Base-by-base conservation (phyloP, 116 monocot species). In the Thalassia testudinum region DNA sequence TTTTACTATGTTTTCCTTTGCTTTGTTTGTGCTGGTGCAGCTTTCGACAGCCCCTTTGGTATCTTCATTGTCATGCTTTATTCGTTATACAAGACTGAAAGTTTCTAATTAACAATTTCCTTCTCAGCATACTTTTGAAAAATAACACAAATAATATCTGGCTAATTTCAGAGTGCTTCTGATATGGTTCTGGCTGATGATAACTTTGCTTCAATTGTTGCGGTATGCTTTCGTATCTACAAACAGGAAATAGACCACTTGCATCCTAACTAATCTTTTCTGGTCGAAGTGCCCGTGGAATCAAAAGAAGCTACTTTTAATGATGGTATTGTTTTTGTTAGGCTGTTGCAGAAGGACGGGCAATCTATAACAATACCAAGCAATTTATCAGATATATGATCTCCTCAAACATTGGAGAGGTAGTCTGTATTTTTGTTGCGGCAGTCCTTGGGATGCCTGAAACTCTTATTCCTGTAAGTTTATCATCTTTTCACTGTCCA, bases 351-450 rank as follows among this genome's bases (percentile, higher is more conserved):
- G 95, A 95, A 65, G 95, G 95, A 72, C 81, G 95, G 50, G 95
- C 85, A 53, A 97, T 97, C 74, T 97, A 88, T 59, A 97, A 85
- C 70, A 97, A 97, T 63, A 97, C 95, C 37, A 88, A 84, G 48
- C 95, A 97, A 67, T 97, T 97, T 51, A 97, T 97, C 54, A 82
- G 95, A 66, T 97, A 97, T 59, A 97, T 97, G 95, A 97, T 97
- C 27, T 97, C 95, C 27, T 97, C 95, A 53, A 95, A 97, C 51
- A 97, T 97, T 64, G 95, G 95, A 58, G 95, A 97, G 70, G 95
- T 97, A 19, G 95, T 97, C 48, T 97, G 95, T 60, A 97, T 97
- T 49, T 95, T 97, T 75, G 95, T 89, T 28, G 95, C 89, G 47
- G 95, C 95, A 27, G 77, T 97, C 58, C 88, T 97, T 57, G 95